Evolutionary conservation across 768 basidiomycete species (phyloP), one percentile per base, ranked within the genome.

Genomic region (Tylopilus felleus): DNA sequence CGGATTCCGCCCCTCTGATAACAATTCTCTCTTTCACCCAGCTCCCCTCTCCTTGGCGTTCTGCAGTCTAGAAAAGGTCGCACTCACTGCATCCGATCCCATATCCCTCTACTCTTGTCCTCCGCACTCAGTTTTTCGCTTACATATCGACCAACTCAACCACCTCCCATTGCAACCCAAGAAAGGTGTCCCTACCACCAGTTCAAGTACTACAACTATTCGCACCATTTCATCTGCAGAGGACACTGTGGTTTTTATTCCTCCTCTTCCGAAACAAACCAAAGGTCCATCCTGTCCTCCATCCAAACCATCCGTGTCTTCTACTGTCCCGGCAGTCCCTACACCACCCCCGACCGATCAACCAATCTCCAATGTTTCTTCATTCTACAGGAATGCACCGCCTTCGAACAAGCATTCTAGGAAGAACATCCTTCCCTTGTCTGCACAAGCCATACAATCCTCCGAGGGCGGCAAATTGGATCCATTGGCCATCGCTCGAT

Each of bases 1-100:
- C 52, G 60, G 58, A 25, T 73, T 73, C 59, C 47, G 54, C 14
- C 64, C 74, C 28, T 65, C 63, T 10, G 43, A 56, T 7, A 58
- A 68, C 40, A 64, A 61, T 7, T 51, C 57, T 19, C 64, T 80
- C 22, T 80, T 76, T 48, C 68, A 80, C 52, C 81, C 81, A 0
- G 68, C 74, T 4, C 63, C 77, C 3, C 68, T 78, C 28, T 51
- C 63, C 1, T 39, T 66, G 13, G 72, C 75, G 4, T 64, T 82
- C n/a, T 67, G 51, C 39, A 51, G 59, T 36, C 65, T 70, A 7
- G 71, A 70, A 57, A 55, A 60, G 45, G 8, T 63, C 27, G 57
- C 55, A 9, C 42, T 47, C 14, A n/a, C 55, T 5, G 53, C 55
- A 41, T 22, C 47, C 0, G 23, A 38, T 9, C 57, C 68, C n/a